Evolutionary conservation across 1,139 yeast species (phyloP).

Genomic region (Hyphopichia burtonii): DNA sequence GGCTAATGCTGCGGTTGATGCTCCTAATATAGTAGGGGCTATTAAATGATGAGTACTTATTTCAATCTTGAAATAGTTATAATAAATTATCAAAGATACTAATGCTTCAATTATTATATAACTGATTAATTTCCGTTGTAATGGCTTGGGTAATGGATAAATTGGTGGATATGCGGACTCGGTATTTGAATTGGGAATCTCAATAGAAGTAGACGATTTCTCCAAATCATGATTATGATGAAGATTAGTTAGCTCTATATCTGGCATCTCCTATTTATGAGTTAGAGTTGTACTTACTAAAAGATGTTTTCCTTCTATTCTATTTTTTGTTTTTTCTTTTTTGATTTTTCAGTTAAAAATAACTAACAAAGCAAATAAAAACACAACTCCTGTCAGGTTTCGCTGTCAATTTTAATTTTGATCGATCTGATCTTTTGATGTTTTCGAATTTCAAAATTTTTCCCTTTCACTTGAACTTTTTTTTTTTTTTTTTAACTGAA

Average conservation of each 20-base stretch:
- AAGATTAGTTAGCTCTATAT: constrained; percentile 3
- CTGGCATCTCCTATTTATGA: constrained; percentile 1
- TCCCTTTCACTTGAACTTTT: no score
- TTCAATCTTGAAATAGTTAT: constrained; percentile 23
- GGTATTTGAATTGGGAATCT: constrained; percentile 5
- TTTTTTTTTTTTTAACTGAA: no score
- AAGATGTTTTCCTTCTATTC: no score
- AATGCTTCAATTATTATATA: constrained; percentile 24
- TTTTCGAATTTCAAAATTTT: no score
- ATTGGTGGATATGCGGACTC: constrained; percentile 11
- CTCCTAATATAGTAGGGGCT: constrained; percentile 47
- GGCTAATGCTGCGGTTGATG: constrained; percentile 54
- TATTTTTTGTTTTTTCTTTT: no score
- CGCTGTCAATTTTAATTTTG: no score
- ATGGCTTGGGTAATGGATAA: constrained; percentile 19
- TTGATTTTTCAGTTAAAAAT: no score
- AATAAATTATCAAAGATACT: constrained; percentile 24
- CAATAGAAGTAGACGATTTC: constrained; percentile 3
- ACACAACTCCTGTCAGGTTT: no score
- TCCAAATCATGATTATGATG: constrained; percentile 5
- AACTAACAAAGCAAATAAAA: no score
- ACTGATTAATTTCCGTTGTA: constrained; percentile 12
- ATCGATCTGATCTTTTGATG: no score
- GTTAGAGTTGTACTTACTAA: no score
- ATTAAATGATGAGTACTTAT: constrained; percentile 21